Base-by-base conservation (phyloP, 495 filamentous ascomycete species). In the Parmelia sp. region DNA sequence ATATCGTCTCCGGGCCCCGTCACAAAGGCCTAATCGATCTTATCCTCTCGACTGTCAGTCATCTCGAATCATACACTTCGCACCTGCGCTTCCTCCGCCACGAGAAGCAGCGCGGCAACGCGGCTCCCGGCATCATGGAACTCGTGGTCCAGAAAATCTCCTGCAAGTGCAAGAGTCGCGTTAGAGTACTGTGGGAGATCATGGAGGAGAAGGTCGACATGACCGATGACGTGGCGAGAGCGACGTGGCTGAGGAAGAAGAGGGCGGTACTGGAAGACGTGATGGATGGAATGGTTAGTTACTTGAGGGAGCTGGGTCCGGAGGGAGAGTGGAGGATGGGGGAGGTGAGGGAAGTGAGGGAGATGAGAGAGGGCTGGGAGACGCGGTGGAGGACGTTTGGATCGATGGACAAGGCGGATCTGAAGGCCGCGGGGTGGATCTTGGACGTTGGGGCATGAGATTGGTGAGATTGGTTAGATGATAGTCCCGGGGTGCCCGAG, bases 191-290 rank as follows among this genome's bases (percentile, higher is more conserved):
- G 29, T 33, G 51, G 51, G 29, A 19, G 8, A 11, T 33, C 15
- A 55, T 55, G 51, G 27, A 33, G 51, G 51, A 55, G 51, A 33
- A 55, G 29, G 51, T 55, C 25, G 51, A 55, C 51, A 55, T 55
- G 51, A 12, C 15, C 1, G 5, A 55, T 12, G 29, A 33, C 6
- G 51, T 19, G 27, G 51, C 4, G 29, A 9, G 51, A 23, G 17
- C 15, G 7, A 12, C 4, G 29, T 55, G 51, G 51, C 14, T 55
- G 0, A 33, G 5, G 29, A 33, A 33, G 51, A 55, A 55, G 27
- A 55, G 33, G 51, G 29, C 14, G 0, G 51, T 55, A 29, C 2
- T 55, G 51, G 29, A 29, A 7, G 51, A 55, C 6, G 17, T 33
- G 14, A 31, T 55, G 51, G 51, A 29, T 15, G 29, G 29, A 6